Conservation (phyloP, 1,284 basidiomycete genomes). For the Puccinia horiana region DNA sequence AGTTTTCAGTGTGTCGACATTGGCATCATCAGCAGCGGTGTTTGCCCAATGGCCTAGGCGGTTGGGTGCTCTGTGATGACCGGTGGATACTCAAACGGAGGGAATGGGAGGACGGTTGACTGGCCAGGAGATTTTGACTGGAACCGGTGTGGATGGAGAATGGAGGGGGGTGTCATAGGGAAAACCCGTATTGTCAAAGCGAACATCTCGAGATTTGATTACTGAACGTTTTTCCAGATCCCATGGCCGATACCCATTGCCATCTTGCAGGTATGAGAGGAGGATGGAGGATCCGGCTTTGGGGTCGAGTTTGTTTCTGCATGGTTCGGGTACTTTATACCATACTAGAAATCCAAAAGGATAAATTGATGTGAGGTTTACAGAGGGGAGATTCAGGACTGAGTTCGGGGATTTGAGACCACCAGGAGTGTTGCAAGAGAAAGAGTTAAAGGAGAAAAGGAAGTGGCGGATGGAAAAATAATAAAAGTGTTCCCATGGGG, state of each 20-base stretch:
- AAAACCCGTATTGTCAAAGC: neutral
- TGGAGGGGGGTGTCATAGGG: neutral
- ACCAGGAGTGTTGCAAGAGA: neutral
- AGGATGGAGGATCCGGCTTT: neutral
- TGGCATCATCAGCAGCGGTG: neutral
- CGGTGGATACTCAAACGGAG: neutral
- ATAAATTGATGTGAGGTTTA: neutral
- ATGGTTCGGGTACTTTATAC: neutral
- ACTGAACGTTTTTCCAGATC: neutral
- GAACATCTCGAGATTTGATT: neutral
- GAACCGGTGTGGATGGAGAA: neutral
- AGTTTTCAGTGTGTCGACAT: neutral
- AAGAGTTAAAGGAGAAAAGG: constrained; percentile 9
- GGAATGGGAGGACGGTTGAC: neutral
- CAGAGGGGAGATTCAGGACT: neutral
- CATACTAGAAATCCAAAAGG: neutral
- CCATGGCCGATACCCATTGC: neutral
- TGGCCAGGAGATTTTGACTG: neutral
- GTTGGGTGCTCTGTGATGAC: neutral
- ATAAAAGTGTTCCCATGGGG: no score
- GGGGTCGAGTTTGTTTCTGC: neutral
- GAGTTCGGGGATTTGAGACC: neutral
- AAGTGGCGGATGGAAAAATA: neutral
- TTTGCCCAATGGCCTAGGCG: neutral
- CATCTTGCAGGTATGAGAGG: neutral